A percentile compares a stretch with the other conserved stretches of the same genome.
Conservation (phyloP, 2,329 filamentous ascomycete species). For the Cercospora sp. region DNA sequence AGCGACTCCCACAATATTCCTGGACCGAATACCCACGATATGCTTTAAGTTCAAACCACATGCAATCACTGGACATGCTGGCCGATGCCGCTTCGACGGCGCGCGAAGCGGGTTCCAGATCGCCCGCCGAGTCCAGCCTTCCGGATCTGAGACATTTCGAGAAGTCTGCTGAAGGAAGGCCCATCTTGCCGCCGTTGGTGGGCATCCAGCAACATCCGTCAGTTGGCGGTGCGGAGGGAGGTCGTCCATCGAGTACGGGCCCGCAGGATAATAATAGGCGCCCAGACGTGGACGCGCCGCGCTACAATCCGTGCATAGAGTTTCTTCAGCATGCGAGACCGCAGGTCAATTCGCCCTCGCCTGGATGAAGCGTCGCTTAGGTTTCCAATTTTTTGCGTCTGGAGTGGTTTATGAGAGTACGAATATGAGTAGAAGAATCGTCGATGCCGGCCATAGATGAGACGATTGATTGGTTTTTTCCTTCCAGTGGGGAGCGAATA, state of each 20-base stretch:
- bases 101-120: neutral
- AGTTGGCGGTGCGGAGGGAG: neutral
- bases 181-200: constrained; percentile 1
- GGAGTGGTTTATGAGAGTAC: neutral
- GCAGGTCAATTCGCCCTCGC: neutral
- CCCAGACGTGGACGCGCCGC: neutral
- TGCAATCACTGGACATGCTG: constrained; percentile 12
- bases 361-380: neutral
- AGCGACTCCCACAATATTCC: constrained; percentile 19
- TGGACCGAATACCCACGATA: constrained; percentile 26
- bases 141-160: constrained; percentile 2
- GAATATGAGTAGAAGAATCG: neutral
- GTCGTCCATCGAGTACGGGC: neutral
- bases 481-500: neutral
- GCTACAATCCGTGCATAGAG: constrained; percentile 3
- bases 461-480: neutral
- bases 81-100: constrained; percentile 10
- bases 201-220: neutral
- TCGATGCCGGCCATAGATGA: neutral
- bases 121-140: neutral
- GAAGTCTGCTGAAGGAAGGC: neutral
- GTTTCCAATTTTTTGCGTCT: neutral
- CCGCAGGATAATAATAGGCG: neutral
- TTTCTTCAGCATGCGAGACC: constrained; percentile 4
- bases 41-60: constrained; percentile 11